Evolutionary conservation across 345 rosid species (phyloP).

Genomic region (Gossypium thurberi): DNA sequence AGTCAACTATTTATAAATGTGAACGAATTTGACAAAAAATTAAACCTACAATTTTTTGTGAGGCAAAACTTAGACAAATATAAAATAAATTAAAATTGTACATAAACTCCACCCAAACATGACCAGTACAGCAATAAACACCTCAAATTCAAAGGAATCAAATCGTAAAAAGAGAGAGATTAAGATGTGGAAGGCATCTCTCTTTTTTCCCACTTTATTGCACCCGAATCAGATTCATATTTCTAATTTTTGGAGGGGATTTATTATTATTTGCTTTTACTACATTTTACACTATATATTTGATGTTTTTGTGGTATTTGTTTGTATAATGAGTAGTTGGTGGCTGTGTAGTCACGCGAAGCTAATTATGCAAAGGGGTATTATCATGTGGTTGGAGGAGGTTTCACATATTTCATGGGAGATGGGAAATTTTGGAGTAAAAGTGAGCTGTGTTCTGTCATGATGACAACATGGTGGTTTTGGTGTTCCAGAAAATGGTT

Average conservation of each 20-base stretch:
- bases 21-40: too few species aligned
- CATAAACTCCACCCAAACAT: too few species aligned
- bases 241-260: neutral
- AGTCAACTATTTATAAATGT: too few species aligned
- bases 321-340: conserved; percentile 8
- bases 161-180: neutral
- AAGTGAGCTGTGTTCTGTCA: conserved; percentile 14
- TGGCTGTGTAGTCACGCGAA: conserved; percentile 30
- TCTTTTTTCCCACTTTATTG: neutral
- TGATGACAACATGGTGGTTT: conserved; percentile 16
- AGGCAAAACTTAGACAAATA: too few species aligned
- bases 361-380: conserved; percentile 8
- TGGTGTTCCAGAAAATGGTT: neutral
- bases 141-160: too few species aligned
- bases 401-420: neutral
- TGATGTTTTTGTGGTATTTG: neutral
- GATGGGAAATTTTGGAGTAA: neutral
- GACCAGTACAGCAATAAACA: too few species aligned
- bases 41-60: too few species aligned
- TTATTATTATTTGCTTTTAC: neutral
- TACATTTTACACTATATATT: neutral
- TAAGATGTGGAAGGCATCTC: neutral
- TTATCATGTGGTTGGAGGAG: conserved; percentile 1
- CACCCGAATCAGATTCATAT: conserved; percentile 10
- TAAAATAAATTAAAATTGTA: too few species aligned